Evolutionary conservation across 1,284 basidiomycete genomes (phyloP), one percentile per base, ranked within the genome.

Genomic region (Macrocystidia cucumis): DNA sequence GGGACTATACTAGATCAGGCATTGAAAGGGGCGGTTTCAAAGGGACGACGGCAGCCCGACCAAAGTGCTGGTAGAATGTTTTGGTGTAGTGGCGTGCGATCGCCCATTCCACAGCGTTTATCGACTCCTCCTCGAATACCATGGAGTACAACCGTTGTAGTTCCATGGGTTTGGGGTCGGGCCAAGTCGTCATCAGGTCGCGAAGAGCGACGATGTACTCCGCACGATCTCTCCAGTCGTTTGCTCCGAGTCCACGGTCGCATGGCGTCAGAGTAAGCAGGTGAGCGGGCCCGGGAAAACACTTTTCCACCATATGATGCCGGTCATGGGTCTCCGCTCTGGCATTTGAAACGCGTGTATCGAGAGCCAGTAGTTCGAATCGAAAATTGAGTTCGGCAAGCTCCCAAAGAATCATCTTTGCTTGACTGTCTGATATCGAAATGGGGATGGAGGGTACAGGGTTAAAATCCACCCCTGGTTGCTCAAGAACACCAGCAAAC

Each of bases 341-440:
- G 21, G 14, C 4, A 5, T 6, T 17, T 12, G 32, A 34, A 4
- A 24, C 32, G n/a, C 21, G 6, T 9, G 18, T 34, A 9, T 34
- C 32, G 9, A 34, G 32, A 11, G 32, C 32, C 32, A 34, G 21
- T 11, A 24, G 22, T 24, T 34, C 32, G 18, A 34, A 34, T 11
- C 32, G 6, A 17, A 30, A 30, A 14, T 30, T 30, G n/a, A 30
- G 29, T 30, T 30, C 29, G 4, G 29, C 11, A 11, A 34, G 9
- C 17, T 34, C 32, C 20, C 32, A 34, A 11, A 34, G 21, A 16
- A 34, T 24, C 14, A 23, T 24, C 22, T 34, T 20, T 12, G 32
- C 32, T 11, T 34, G 13, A n/a, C n/a, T n/a, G n/a, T n/a, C n/a
- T n/a, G n/a, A n/a, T n/a, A n/a, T n/a, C 17, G 21, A 17, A 3